Percentiles rank a stretch among this genome's conserved stretches.
phyloP scores from a whole-genome alignment of 352 stramenopile genomes.

The Phytophthora fragariae region DNA sequence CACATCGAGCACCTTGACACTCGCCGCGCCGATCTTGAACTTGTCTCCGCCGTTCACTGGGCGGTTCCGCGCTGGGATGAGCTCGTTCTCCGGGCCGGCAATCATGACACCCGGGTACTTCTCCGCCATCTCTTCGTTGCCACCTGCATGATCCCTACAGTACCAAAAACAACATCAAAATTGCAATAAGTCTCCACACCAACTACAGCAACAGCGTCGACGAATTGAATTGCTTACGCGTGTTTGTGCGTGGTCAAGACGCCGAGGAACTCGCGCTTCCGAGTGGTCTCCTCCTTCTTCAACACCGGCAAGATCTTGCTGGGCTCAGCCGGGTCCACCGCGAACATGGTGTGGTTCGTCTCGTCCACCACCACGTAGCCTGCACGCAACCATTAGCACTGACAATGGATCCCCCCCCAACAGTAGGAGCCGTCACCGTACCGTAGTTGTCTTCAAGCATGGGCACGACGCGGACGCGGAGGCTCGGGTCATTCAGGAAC shows the following conservation, averaged over 20 bases:
- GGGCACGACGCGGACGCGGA: constrained; percentile 82
- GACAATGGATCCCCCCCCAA: neutral
- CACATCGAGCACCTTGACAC: constrained; percentile 80
- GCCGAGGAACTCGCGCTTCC: constrained; percentile 77
- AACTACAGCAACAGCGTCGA: neutral
- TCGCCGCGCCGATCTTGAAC: constrained; percentile 79
- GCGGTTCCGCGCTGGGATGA: constrained; percentile 77
- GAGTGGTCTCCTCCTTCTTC: constrained; percentile 68
- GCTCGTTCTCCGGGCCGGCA: constrained; percentile 73
- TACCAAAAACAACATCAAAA: neutral
- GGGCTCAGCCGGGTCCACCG: constrained; percentile 76
- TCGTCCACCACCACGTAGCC: constrained; percentile 85
- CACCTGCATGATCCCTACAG: constrained; percentile 79
- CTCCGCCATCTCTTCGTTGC: constrained; percentile 73
- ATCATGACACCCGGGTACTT: constrained; percentile 77
- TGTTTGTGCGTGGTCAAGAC: constrained; percentile 96
- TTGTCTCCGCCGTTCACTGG: constrained; percentile 80
- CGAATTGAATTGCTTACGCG: constrained; percentile 51
- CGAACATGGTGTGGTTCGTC: constrained; percentile 85
- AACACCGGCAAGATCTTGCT: constrained; percentile 70
- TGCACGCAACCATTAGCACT: constrained; percentile 22
- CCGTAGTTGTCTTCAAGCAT: constrained; percentile 90
- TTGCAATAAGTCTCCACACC: neutral
- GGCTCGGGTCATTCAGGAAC: constrained; percentile 75
- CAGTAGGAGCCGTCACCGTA: constrained; percentile 51